Evolutionary conservation across 2,329 filamentous ascomycete genomes (phyloP), one percentile per base, ranked within the genome.

Genomic region (Colletotrichum paranaense): DNA sequence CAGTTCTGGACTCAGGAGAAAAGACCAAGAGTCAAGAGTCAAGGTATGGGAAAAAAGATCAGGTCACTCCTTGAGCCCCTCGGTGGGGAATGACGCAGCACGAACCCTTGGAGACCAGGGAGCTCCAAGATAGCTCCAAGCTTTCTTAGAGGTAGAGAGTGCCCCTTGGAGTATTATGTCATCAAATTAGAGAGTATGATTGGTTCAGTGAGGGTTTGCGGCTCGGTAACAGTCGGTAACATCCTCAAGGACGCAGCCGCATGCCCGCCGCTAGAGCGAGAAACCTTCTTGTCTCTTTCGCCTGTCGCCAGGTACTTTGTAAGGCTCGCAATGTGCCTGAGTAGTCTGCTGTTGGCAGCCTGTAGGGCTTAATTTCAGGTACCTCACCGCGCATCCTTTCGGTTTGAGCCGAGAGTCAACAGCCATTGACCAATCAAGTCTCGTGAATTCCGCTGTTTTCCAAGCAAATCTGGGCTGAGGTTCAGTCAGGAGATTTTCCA

Each of bases 31-130:
- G 30, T 22, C 64, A 30, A 26, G 67, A 42, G 42, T 35, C 35
- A 28, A 24, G 52, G 53, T 46, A 38, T 16, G 16, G 42, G 19
- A 49, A 42, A 42, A 22, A 68, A 73, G 67, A 71, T 73, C 71
- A 73, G 71, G 71, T 73, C 71, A 73, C 70, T 30, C 62, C 32
- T 55, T 59, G 67, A 66, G 71, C 71, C 71, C 67, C 71, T 70
- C 71, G 67, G 67, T 73, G 71, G 71, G 56, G 71, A 73, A 73
- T 73, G 71, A 73, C 71, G 71, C 71, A 73, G 55, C 16, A 6
- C 16, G 16, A 22, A 26, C 19, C 46, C 28, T 38, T 32, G 22
- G n/a, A 62, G 60, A 16, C 67, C 69, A 35, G 62, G 59, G 49
- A 69, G 70, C 67, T 63, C 24, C 55, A 32, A 22, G 57, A 62